Percentiles rank a stretch among this genome's conserved stretches.
phyloP scores from a whole-genome alignment of 2,329 filamentous ascomycete genomes.

The Pestalotiopsis sp. region DNA sequence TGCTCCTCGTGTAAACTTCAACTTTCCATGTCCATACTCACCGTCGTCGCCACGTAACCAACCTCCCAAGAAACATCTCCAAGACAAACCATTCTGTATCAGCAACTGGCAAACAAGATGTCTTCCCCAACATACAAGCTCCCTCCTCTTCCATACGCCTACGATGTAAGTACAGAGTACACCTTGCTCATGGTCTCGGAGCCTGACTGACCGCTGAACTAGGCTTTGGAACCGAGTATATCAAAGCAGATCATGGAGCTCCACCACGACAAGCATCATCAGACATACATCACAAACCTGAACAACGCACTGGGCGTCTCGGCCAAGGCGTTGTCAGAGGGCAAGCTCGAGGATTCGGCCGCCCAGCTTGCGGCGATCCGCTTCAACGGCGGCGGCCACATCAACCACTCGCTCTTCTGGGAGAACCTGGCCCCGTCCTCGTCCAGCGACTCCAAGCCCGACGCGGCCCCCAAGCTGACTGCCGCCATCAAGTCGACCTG shows the following conservation, averaged over 20 bases:
- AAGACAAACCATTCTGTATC: too few relatives aligned
- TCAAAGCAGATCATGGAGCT: slow-evolving; percentile 80
- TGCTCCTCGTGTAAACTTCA: too few relatives aligned
- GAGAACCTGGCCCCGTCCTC: slow-evolving; percentile 71
- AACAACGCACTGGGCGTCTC: slow-evolving; percentile 68
- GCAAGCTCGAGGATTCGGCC: slow-evolving; percentile 62
- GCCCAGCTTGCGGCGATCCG: slow-evolving; percentile 71
- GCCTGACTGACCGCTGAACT: not conserved
- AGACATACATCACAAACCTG: slow-evolving; percentile 76
- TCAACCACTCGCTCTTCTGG: slow-evolving; percentile 95
- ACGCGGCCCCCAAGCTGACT: slow-evolving; percentile 59
- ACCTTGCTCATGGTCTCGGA: too few relatives aligned
- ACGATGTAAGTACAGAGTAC: slow-evolving; percentile 59
- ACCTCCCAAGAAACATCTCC: too few relatives aligned
- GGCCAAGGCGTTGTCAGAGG: slow-evolving; percentile 53
- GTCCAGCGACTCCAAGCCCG: slow-evolving; percentile 58
- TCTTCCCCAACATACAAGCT: slow-evolving; percentile 51
- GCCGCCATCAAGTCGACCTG: slow-evolving; percentile 67
- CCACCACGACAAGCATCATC: slow-evolving; percentile 79
- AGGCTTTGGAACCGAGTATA: slow-evolving; percentile 76
- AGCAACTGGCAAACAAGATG: not conserved
- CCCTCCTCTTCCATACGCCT: slow-evolving; percentile 68
- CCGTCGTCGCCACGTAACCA: too few relatives aligned
- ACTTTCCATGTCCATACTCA: too few relatives aligned
- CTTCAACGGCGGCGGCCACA: slow-evolving; percentile 90